Evolutionary conservation across 306 rosid genomes (phyloP).

Genomic region (Prunus persica): DNA sequence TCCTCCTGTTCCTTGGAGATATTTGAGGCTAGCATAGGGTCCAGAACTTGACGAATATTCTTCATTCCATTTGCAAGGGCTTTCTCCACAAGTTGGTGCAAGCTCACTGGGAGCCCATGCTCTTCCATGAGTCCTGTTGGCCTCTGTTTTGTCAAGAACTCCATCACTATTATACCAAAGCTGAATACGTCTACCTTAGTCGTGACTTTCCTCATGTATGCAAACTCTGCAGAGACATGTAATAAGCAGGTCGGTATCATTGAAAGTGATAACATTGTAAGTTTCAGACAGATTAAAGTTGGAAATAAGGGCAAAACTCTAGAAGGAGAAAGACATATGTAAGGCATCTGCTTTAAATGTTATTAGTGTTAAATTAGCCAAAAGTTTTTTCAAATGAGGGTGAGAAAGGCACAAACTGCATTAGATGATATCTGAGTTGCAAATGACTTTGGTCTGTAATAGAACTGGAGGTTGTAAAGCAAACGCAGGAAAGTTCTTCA

Average conservation of each 20-base stretch:
- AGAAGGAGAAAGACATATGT: background rate
- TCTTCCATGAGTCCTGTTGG: constrained; percentile 69
- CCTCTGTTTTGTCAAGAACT: constrained; percentile 65
- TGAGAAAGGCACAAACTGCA: background rate
- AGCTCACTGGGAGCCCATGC: constrained; percentile 47
- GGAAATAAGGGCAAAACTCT: background rate
- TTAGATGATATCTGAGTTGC: background rate
- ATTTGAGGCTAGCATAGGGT: constrained; percentile 43
- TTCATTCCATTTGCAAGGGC: constrained; percentile 49
- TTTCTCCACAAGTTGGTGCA: constrained; percentile 53
- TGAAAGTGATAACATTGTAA: background rate
- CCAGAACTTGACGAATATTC: constrained; percentile 39
- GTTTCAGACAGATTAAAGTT: background rate
- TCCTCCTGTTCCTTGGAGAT: constrained; percentile 33
- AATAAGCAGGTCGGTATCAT: constrained; percentile 12
- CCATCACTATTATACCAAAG: constrained; percentile 78
- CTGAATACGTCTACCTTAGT: constrained; percentile 83
- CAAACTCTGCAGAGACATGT: constrained; percentile 55
- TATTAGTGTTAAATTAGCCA: background rate
- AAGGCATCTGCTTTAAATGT: background rate
- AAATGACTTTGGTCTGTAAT: background rate
- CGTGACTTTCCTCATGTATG: constrained; percentile 68
- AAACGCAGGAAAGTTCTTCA: too few relatives aligned
- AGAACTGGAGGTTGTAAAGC: too few relatives aligned
- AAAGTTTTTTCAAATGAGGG: background rate